Evolutionary conservation across 2,329 filamentous ascomycete genomes (phyloP), one percentile per base, ranked within the genome.

Genomic region (Tolypocladium cylindrosporum): DNA sequence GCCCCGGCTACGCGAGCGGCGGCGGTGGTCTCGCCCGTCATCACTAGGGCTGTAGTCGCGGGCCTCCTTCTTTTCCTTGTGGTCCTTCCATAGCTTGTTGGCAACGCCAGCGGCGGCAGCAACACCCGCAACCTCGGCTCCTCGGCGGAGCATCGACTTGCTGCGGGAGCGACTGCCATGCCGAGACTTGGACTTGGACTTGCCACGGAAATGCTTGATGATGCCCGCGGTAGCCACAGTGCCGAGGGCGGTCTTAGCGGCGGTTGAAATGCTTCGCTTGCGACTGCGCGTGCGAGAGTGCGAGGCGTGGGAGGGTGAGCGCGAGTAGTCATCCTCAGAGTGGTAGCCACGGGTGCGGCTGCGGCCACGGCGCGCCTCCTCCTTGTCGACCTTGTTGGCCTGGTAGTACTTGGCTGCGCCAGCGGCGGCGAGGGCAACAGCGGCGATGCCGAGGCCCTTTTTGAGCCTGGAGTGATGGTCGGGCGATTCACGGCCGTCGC

Each of bases 341-440:
- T 75, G 63, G 43, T 72, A 71, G 56, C 71, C 69, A 43, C 80
- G 75, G 48, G 72, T 77, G 39, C 79, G 77, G 64, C 79, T 79
- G 51, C 83, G 80, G 11, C 84, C 84, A 55, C 84, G 80, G 37
- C 61, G 72, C 16, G 76, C 69, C 64, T 86, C 83, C 61, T 85
- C 84, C 65, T 80, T 83, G 51, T 86, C 81, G 51, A 80, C 69
- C 65, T 83, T 85, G 69, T 77, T 81, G 63, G 79, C 78, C 61
- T 85, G 79, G 67, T 82, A 80, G 65, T 85, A 86, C 66, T 86
- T 86, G 61, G 83, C 79, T 6, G 84, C 84, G n/a, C 84, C 84
- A 4, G 84, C 83, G 24, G 85, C 81, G 9, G 84, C 84, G 31
- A 87, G 75, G 19, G 83, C 84, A 27, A 84, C 83, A 11, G 83